Base-by-base conservation (phyloP, 257 asterid genomes). In the Solanum sejunctum region DNA sequence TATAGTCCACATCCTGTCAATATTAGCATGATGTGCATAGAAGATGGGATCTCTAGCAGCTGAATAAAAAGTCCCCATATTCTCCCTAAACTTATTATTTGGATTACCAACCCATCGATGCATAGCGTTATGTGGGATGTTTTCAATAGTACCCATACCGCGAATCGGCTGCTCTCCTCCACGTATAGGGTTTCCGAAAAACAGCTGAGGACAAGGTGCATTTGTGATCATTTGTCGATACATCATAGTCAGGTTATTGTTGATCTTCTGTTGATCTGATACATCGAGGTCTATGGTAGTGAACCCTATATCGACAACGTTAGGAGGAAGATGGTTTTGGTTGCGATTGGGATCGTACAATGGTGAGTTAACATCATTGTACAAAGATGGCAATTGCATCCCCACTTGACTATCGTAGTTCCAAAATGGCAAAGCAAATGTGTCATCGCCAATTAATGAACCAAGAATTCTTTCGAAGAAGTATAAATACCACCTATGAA, bases 1-100 rank as follows among this genome's bases (percentile, higher is more conserved):
- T 0, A 91, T 61, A 0, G 92, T 32, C 98, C 98, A 94, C 98
- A 94, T 86, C 1, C 98, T 64, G 41, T 94, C 98, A 0, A 92
- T 91, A 28, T 93, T 93, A 0, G 92, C 86, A 88, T 94, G 98
- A 72, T 93, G 98, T 47, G 81, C 82, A 63, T 91, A 94, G 89
- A 94, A 94, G 23, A 90, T 0, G 0, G 86, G 28, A 83, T 94
- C 98, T 84, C 95, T 84, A 1, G 90, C 95, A 0, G 97, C 94
- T 0, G 95, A 92, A 84, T 93, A 91, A 80, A 93, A 93, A 86
- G 92, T 93, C 0, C 97, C 97, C 95, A 93, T 87, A 86, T 93
- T 89, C 41, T 92, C 97, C 0, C 9, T 1, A 84, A 83, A 83
- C 2, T 73, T 60, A 56, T 90, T 85, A 28, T 73, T 70, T 0